Conservation (phyloP, 1,284 basidiomycete genomes). For the Microstroma glucosiphilum region DNA sequence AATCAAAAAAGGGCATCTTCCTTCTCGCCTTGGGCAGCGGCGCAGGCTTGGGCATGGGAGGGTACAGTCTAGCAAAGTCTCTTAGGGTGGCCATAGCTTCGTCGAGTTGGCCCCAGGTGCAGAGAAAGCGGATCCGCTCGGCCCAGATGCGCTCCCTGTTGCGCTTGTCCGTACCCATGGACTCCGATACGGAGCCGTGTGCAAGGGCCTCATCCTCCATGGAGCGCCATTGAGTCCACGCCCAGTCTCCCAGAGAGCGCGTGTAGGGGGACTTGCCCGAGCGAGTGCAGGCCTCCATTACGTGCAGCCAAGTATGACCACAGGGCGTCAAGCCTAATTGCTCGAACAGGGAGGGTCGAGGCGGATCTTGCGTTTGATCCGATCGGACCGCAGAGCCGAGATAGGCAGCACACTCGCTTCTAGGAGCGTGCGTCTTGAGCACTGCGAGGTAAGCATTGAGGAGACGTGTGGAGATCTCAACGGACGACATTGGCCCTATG, state of each 20-base stretch:
- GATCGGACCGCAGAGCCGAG: too few species aligned
- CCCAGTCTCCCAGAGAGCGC: constrained; percentile 13
- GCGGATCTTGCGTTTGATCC: too few species aligned
- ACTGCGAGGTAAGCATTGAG: constrained; percentile 78
- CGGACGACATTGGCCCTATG: constrained; percentile 56
- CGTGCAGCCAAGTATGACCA: constrained; percentile 21
- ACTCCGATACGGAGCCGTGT: not conserved
- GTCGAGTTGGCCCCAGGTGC: not conserved
- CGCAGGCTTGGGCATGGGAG: not conserved
- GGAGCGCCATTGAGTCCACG: constrained; percentile 23
- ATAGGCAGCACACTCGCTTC: constrained; percentile 51
- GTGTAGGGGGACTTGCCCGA: not conserved
- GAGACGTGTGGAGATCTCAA: constrained; percentile 62
- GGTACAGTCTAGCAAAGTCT: not conserved
- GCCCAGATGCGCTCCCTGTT: not conserved
- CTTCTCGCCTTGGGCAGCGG: not conserved
- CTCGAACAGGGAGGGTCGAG: constrained; percentile 21
- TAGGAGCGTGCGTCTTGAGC: constrained; percentile 54
- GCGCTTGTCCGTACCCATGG: not conserved
- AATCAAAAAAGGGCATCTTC: not conserved
- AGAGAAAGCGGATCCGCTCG: not conserved
- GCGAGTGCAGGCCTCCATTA: too few species aligned
- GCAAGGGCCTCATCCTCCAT: not conserved
- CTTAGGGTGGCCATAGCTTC: not conserved
- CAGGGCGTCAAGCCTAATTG: constrained; percentile 25